Base-by-base conservation (phyloP, 179 eudicot species). In the Sideroxylon spinosum region DNA sequence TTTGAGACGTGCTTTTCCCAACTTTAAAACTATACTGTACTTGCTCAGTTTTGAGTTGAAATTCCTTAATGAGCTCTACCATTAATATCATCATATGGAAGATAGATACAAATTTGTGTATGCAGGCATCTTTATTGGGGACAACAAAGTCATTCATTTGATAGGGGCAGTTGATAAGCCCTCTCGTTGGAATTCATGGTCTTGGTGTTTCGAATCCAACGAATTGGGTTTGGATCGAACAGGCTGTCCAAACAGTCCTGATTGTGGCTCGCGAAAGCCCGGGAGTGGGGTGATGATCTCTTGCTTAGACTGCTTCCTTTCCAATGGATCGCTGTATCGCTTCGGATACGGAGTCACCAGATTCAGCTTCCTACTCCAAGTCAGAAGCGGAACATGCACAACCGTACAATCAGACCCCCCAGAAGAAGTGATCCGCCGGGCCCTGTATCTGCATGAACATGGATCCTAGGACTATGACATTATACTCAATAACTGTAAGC, bases 241-340 rank as follows among this genome's bases (percentile, higher is more conserved):
- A 50, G 48, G 85, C 28, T 89, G 89, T 81, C 80, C 82, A 9
- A 86, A 82, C 17, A 81, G 86, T 50, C 89, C 89, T 19, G 86
- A 87, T 62, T 89, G 95, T 78, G 93, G 93, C 62, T 88, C 84
- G 68, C 80, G 81, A 44, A 84, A 83, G 78, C 85, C 84, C 3
- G 28, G 71, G 46, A 91, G 91, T 71, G 93, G 95, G 50, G 95
- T 90, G 9, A 80, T 75, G 12, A 84, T 88, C 66, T 79, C 91
- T 64, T 89, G 93, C 73, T 69, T 91, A 70, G 93, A 87, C 86
- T 91, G 93, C 79, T 91, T 90, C 80, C 86, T 91, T 0, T 78
- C 78, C 20, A 75, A 77, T 13, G 91, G 90, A 62, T 83, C 87
- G 32, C 83, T 90, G n/a, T 87, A 87, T 80, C 83, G 85, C 67